Conservation (phyloP, 2,329 filamentous ascomycete species). For the Venturia pyrina region DNA sequence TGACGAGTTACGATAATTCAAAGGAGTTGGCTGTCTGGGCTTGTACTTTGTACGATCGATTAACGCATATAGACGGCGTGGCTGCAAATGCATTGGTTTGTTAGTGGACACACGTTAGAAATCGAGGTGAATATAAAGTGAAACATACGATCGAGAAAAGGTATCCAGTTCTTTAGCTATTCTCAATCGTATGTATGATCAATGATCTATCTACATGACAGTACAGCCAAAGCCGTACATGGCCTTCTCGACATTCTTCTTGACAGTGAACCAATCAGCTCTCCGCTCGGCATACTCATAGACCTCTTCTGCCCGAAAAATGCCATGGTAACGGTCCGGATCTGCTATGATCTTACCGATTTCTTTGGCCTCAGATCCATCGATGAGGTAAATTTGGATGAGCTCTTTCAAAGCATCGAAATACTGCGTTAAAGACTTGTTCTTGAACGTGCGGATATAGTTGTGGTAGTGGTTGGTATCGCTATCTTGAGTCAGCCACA, state of each 20-base stretch:
- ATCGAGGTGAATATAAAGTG: background rate
- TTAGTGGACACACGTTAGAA: too few species aligned
- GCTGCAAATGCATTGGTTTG: background rate
- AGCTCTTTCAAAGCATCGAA: constrained; percentile 87
- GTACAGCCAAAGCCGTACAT: constrained; percentile 93
- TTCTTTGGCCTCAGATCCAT: constrained; percentile 78
- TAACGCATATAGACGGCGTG: background rate
- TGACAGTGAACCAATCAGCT: constrained; percentile 91
- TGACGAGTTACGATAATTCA: background rate
- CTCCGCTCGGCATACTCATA: constrained; percentile 92
- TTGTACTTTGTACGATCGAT: background rate
- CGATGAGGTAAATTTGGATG: constrained; percentile 91
- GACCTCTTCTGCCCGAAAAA: constrained; percentile 92
- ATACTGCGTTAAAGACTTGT: constrained; percentile 76
- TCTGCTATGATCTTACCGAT: constrained; percentile 94
- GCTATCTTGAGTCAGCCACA: constrained; percentile 32
- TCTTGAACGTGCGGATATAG: constrained; percentile 72
- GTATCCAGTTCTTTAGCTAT: background rate
- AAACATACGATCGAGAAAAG: background rate
- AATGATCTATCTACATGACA: constrained; percentile 53
- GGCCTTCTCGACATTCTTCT: constrained; percentile 79
- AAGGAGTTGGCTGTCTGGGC: background rate
- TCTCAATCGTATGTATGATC: background rate
- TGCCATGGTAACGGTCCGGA: constrained; percentile 75
- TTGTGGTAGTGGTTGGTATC: constrained; percentile 92